A percentile compares a stretch with the other conserved stretches of the same genome.
Evolutionary conservation across 139 green algal species (phyloP).

Genomic region (Chlamydomonas asymmetrica): DNA sequence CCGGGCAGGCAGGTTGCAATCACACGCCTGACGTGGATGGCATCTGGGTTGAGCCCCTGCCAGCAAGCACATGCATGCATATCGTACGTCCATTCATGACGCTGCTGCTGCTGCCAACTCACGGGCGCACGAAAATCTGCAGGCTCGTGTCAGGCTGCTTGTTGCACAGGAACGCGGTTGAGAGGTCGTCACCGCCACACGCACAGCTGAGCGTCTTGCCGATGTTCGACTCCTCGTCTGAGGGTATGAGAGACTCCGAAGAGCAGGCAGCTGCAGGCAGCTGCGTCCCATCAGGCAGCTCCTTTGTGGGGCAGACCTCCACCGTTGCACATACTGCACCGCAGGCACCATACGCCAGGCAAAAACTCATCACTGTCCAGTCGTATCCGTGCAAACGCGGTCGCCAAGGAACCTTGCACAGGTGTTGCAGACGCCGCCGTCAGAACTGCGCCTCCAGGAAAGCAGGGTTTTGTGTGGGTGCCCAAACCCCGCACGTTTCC

Average conservation of each 20-base stretch:
- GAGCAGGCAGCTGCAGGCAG: constrained; percentile 25
- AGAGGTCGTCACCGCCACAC: constrained; percentile 54
- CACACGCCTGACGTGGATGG: no score
- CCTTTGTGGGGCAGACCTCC: constrained; percentile 15
- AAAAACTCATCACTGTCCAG: not conserved
- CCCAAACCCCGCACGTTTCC: constrained; percentile 3
- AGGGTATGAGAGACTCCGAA: constrained; percentile 12
- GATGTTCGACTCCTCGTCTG: constrained; percentile 16
- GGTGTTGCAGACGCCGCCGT: not conserved
- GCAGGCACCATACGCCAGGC: not conserved
- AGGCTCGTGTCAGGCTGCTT: constrained; percentile 58
- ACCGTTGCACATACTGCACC: constrained; percentile 24
- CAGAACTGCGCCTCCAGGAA: not conserved
- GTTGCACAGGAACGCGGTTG: constrained; percentile 49
- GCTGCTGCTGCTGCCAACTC: no score
- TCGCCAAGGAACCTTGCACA: not conserved
- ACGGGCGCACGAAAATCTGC: constrained; percentile 45
- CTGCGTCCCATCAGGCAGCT: constrained; percentile 12
- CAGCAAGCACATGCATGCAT: no score
- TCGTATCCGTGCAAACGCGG: not conserved
- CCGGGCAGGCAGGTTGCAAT: no score
- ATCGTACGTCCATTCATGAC: no score
- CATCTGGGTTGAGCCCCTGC: no score
- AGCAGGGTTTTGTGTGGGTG: not conserved
- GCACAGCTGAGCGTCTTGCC: constrained; percentile 42